Conservation (phyloP, 176 grass and related monocot genomes). For the Aegilops bicornis region DNA sequence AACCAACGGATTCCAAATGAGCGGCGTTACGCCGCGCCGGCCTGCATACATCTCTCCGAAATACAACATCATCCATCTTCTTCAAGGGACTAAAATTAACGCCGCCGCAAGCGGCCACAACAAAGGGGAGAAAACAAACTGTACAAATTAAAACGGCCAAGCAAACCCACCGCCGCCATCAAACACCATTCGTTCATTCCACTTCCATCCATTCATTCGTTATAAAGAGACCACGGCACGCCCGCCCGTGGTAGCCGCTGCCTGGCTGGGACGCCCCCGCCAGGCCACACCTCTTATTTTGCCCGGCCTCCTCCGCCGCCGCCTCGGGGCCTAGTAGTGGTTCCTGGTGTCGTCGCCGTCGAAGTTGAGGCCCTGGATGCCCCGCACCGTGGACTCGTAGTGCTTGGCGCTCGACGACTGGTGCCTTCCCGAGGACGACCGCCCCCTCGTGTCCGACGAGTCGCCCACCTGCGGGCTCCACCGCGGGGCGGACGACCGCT, state of each 20-base stretch:
- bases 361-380: slow-evolving; percentile 83
- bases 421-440: slow-evolving; percentile 55
- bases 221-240: not conserved
- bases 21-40: not conserved
- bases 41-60: not conserved
- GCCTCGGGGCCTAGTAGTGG: slow-evolving; percentile 37
- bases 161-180: not conserved
- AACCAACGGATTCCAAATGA: not conserved
- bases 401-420: slow-evolving; percentile 57
- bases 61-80: not conserved
- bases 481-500: slow-evolving; percentile 44
- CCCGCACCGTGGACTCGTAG: slow-evolving; percentile 76
- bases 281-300: slow-evolving; percentile 20
- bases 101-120: not conserved
- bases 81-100: not conserved
- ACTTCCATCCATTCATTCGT: not conserved
- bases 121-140: slow-evolving; percentile 20
- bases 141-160: slow-evolving; percentile 24
- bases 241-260: not conserved
- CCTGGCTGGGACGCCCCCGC: not conserved
- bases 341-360: slow-evolving; percentile 49
- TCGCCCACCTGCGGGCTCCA: slow-evolving; percentile 43
- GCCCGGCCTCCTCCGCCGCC: not conserved
- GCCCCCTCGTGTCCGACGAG: slow-evolving; percentile 41
- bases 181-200: not conserved